Evolutionary conservation across 352 stramenopile species (phyloP).

Genomic region (Phytopythium delawarense): DNA sequence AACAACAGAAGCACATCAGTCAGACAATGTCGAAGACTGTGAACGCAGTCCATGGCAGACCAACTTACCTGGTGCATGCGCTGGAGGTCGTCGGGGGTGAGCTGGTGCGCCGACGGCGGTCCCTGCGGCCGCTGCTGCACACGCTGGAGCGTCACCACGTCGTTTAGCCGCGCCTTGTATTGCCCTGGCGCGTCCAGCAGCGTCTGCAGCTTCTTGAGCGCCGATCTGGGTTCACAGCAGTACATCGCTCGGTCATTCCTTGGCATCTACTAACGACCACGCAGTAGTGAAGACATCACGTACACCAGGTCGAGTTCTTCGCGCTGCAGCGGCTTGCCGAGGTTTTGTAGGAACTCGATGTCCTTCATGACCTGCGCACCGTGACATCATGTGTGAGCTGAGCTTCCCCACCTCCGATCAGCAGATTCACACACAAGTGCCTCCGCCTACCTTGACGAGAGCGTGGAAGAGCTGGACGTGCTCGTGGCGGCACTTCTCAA

Average conservation of each 20-base stretch:
- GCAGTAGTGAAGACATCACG: slow-evolving; percentile 12
- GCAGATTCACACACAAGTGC: too few species aligned
- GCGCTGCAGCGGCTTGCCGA: slow-evolving; percentile 77
- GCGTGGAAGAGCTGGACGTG: slow-evolving; percentile 82
- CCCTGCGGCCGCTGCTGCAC: slow-evolving; percentile 51
- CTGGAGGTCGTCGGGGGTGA: slow-evolving; percentile 74
- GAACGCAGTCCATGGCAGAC: neutral
- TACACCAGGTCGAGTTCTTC: slow-evolving; percentile 79
- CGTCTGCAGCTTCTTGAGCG: slow-evolving; percentile 80
- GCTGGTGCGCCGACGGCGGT: slow-evolving; percentile 32
- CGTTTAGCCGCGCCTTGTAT: slow-evolving; percentile 85
- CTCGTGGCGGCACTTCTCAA: slow-evolving; percentile 81
- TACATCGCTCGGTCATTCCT: neutral
- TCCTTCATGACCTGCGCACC: slow-evolving; percentile 72
- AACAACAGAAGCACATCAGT: slow-evolving; percentile 2
- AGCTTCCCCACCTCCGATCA: neutral
- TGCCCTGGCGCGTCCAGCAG: slow-evolving; percentile 77
- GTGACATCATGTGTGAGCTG: neutral
- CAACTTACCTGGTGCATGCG: slow-evolving; percentile 61
- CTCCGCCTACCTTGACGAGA: slow-evolving; percentile 53
- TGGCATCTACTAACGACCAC: neutral
- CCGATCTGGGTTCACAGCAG: slow-evolving; percentile 33
- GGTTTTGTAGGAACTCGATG: slow-evolving; percentile 83
- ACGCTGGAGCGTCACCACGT: slow-evolving; percentile 65
- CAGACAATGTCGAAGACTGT: neutral